A percentile compares a stretch with the other conserved stretches of the same genome.
Evolutionary conservation across 1,139 yeast species (phyloP).

Genomic region (Suhomyces terraborum): DNA sequence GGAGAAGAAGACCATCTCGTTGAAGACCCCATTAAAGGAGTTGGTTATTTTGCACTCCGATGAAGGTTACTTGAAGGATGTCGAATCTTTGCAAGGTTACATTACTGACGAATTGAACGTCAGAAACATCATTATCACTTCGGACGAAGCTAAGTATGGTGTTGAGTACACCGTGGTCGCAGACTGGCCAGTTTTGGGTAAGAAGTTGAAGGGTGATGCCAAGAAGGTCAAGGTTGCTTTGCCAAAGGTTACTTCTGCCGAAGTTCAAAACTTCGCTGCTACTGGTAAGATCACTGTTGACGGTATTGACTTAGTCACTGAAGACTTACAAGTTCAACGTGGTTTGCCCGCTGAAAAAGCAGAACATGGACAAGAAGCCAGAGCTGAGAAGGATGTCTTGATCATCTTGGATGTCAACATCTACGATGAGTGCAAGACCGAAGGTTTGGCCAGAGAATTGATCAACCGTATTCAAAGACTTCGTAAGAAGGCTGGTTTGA

Average conservation of each 20-base stretch:
- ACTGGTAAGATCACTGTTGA: conserved; percentile 81
- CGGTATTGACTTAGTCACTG: conserved; percentile 82
- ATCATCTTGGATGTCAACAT: conserved; percentile 85
- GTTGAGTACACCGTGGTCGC: conserved; percentile 94
- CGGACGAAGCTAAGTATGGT: conserved; percentile 89
- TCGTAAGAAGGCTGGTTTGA: conserved; percentile 94
- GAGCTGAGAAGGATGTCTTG: conserved; percentile 86
- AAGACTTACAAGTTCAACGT: conserved; percentile 88
- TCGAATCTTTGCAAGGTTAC: conserved; percentile 75
- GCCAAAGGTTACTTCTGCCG: conserved; percentile 76
- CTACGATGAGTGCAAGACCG: conserved; percentile 85
- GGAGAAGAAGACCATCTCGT: conserved; percentile 90
- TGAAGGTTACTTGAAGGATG: conserved; percentile 69
- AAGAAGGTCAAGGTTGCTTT: conserved; percentile 93
- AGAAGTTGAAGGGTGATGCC: conserved; percentile 91
- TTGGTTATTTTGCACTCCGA: conserved; percentile 86
- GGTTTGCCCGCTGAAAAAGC: conserved; percentile 68
- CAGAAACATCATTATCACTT: conserved; percentile 81
- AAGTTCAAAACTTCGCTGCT: conserved; percentile 74
- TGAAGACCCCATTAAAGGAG: conserved; percentile 92
- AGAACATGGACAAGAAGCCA: conserved; percentile 74
- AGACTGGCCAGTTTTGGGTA: conserved; percentile 98
- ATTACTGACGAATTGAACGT: conserved; percentile 90
- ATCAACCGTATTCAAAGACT: conserved; percentile 96
- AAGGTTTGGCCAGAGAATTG: conserved; percentile 95